These are phyloP conservation scores for Colletotrichum magnum DNA, from an alignment of 2,329 filamentous ascomycete species.

Conservation along the genomic window DNA sequence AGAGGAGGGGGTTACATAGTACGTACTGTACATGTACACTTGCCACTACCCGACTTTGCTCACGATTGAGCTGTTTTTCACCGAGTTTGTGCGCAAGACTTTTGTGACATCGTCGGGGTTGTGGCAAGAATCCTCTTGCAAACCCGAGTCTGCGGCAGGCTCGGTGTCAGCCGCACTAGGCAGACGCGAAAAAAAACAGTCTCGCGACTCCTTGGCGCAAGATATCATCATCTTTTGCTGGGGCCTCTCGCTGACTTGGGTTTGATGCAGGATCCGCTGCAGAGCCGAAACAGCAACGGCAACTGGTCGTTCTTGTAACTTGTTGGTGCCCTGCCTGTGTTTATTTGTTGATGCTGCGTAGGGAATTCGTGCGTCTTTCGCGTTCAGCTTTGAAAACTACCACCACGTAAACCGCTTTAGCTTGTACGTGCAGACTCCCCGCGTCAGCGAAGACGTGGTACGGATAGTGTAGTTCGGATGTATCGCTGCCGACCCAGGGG, in stretches of 20 bases:
- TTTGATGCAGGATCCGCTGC: slow-evolving; percentile 15
- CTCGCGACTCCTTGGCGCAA: slow-evolving; percentile 5
- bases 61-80: not conserved
- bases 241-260: not conserved
- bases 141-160: slow-evolving; percentile 10
- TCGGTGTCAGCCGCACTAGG: not conserved
- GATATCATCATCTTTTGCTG: slow-evolving; percentile 5
- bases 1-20: not conserved
- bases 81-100: slow-evolving; percentile 15
- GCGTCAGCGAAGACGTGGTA: not conserved
- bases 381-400: no score
- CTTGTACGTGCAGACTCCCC: not conserved
- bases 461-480: not conserved
- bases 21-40: no score
- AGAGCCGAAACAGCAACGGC: not conserved
- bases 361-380: no score
- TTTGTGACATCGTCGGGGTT: slow-evolving; percentile 9
- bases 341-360: no score
- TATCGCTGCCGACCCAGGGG: not conserved
- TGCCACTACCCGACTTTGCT: no score
- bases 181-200: slow-evolving; percentile 1
- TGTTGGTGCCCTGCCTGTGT: no score
- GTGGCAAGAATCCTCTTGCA: slow-evolving; percentile 11
- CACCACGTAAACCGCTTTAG: no score
- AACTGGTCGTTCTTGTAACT: no score